Evolutionary conservation across 2,329 filamentous ascomycete species (phyloP).

Genomic region (Falciphora oryzae): DNA sequence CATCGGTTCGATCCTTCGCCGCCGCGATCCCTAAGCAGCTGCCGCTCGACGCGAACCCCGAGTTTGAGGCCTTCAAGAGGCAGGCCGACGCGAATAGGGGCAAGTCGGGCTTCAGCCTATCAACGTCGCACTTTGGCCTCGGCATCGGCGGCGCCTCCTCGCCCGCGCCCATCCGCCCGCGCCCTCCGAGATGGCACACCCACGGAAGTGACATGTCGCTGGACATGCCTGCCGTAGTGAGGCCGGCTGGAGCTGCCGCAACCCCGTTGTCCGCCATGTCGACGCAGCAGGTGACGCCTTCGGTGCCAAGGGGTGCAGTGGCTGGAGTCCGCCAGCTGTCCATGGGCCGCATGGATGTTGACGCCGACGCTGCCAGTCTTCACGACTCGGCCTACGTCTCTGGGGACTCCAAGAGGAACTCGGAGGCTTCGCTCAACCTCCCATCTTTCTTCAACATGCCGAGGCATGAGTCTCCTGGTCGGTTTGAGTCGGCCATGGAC

Average conservation of each 20-base stretch:
- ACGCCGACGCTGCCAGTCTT: slow-evolving; percentile 37
- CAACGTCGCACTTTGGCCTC: slow-evolving; percentile 35
- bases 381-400: slow-evolving; percentile 51
- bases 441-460: slow-evolving; percentile 35
- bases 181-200: slow-evolving; percentile 41
- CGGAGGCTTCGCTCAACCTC: slow-evolving; percentile 39
- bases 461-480: slow-evolving; percentile 40
- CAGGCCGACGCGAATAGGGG: slow-evolving; percentile 62
- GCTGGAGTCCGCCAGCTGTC: slow-evolving; percentile 2
- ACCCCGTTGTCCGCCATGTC: not conserved
- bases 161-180: slow-evolving; percentile 32
- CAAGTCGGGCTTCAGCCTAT: slow-evolving; percentile 41
- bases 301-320: slow-evolving; percentile 14
- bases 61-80: slow-evolving; percentile 74
- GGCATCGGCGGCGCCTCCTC: slow-evolving; percentile 12
- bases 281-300: slow-evolving; percentile 26
- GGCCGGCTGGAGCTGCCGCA: slow-evolving; percentile 12
- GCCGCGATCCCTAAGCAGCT: slow-evolving; percentile 63
- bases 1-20: slow-evolving; percentile 64
- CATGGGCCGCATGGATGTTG: slow-evolving; percentile 34
- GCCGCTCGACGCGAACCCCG: slow-evolving; percentile 68
- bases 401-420: slow-evolving; percentile 47
- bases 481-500: slow-evolving; percentile 33
- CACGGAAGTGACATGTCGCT: slow-evolving; percentile 38
- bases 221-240: slow-evolving; percentile 23